These are phyloP conservation scores for Ceratobasidium sp. DNA, from an alignment of 1,284 basidiomycete genomes.

Conservation along the genomic window DNA sequence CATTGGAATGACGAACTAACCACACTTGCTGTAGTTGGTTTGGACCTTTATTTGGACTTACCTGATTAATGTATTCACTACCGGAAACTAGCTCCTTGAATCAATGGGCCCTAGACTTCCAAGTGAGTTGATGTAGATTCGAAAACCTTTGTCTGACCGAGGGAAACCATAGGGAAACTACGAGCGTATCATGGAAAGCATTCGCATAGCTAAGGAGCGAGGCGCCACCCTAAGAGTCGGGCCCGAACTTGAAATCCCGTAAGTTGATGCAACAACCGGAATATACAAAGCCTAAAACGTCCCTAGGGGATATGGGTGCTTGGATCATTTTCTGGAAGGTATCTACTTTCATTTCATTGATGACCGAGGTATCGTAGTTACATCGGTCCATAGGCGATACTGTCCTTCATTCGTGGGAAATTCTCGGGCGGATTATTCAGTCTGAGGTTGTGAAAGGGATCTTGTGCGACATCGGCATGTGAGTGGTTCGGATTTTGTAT, in stretches of 20 bases:
- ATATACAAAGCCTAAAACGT: not conserved
- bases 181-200: conserved; percentile 88
- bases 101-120: conserved; percentile 95
- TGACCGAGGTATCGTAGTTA: not conserved
- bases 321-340: conserved; percentile 92
- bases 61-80: conserved; percentile 52
- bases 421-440: conserved; percentile 83
- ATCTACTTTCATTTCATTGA: conserved; percentile 15
- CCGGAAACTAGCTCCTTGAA: conserved; percentile 76
- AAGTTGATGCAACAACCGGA: conserved; percentile 48
- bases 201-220: conserved; percentile 80
- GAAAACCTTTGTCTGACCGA: not conserved
- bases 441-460: conserved; percentile 78
- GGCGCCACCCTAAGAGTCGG: conserved; percentile 96
- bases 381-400: conserved; percentile 73
- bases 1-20: conserved; percentile 18
- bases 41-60: conserved; percentile 33
- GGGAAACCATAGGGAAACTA: conserved; percentile 75
- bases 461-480: conserved; percentile 94
- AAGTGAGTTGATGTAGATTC: conserved; percentile 57
- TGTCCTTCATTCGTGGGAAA: conserved; percentile 94
- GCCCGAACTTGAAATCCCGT: conserved; percentile 98
- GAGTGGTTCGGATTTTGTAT: conserved; percentile 50
- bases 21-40: conserved; percentile 6
- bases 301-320: conserved; percentile 86